Conservation (phyloP, 1,139 yeast species). For the Wickerhamomyces sp. region DNA sequence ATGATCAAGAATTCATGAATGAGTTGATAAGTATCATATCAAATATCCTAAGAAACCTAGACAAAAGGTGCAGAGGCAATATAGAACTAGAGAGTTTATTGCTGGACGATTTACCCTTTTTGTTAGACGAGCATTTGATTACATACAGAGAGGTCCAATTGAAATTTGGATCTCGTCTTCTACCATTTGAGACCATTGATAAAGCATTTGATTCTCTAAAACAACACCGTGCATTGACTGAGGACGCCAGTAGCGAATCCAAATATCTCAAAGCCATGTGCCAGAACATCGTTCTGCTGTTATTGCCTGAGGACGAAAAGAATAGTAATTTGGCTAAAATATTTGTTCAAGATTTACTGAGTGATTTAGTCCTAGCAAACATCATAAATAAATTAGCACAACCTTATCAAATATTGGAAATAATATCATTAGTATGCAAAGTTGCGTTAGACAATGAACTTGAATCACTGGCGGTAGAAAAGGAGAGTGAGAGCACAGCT, state of each 20-base stretch:
- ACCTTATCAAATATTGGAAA: constrained; percentile 22
- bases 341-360: constrained; percentile 35
- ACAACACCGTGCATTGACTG: constrained; percentile 49
- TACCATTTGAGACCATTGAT: constrained; percentile 28
- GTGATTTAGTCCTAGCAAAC: constrained; percentile 37
- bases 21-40: constrained; percentile 36
- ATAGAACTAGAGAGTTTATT: constrained; percentile 30
- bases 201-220: constrained; percentile 31
- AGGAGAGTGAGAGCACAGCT: not conserved
- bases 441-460: constrained; percentile 5
- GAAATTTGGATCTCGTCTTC: constrained; percentile 22
- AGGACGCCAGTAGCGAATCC: constrained; percentile 19
- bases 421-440: constrained; percentile 16
- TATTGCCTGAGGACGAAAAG: constrained; percentile 36
- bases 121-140: constrained; percentile 33
- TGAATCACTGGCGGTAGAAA: not conserved
- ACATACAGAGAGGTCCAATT: constrained; percentile 22
- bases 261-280: constrained; percentile 32
- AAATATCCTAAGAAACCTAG: constrained; percentile 34
- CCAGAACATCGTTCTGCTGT: constrained; percentile 28
- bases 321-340: constrained; percentile 34
- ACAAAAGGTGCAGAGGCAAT: constrained; percentile 26
- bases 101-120: constrained; percentile 38
- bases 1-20: constrained; percentile 34
- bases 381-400: constrained; percentile 35